A percentile compares a stretch with the other conserved stretches of the same genome.
Evolutionary conservation across 495 filamentous ascomycete genomes (phyloP).

Genomic region (Sporormia fimetaria): DNA sequence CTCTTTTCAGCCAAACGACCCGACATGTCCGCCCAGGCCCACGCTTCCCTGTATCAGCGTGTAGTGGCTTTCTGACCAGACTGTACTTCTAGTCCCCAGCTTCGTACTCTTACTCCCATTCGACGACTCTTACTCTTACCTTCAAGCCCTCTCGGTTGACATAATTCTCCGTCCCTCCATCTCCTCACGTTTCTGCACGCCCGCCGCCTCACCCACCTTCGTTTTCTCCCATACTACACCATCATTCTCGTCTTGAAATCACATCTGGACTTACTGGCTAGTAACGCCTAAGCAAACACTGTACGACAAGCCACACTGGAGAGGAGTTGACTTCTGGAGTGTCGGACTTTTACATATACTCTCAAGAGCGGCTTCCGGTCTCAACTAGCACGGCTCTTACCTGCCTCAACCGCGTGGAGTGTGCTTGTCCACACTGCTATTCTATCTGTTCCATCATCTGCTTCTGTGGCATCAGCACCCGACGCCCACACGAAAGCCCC

Average conservation of each 20-base stretch:
- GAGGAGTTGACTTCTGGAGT: no score
- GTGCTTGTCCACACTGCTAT: no score
- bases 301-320: no score
- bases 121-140: constrained; percentile 9
- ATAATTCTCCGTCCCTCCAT: constrained; percentile 12
- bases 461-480: background rate
- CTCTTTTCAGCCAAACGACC: constrained; percentile 27
- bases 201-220: background rate
- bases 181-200: constrained; percentile 8
- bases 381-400: no score
- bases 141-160: constrained; percentile 2
- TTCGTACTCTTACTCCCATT: constrained; percentile 7
- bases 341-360: no score
- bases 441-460: no score
- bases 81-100: constrained; percentile 21
- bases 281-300: no score
- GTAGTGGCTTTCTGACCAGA: constrained; percentile 4
- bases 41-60: constrained; percentile 17
- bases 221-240: constrained; percentile 4
- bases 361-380: no score
- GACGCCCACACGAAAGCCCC: no score
- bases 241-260: constrained; percentile 1
- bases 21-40: constrained; percentile 13
- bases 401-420: no score
- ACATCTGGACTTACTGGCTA: no score